Evolutionary conservation across 2,329 filamentous ascomycete species (phyloP), one percentile per base, ranked within the genome.

Genomic region (Fusarium mexicanum): DNA sequence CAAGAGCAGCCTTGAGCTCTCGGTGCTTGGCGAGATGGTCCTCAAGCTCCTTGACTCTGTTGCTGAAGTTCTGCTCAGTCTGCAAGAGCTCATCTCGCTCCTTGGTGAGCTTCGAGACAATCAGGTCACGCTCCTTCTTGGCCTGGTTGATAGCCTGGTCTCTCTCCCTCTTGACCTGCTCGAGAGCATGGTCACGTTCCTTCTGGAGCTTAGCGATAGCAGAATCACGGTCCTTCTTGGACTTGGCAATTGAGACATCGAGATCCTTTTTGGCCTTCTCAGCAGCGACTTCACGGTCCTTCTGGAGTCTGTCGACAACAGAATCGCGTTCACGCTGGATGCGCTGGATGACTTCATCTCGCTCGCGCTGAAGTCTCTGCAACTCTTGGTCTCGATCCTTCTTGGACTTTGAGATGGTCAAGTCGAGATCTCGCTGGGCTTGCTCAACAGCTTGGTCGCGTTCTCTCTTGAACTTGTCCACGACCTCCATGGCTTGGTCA

Each of bases 31-130:
- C 31, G 8, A 79, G 67, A 13, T 79, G 76, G 14, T 72, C 76
- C 50, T 79, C 77, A 18, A 79, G 67, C 63, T 79, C 78, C 66
- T 77, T 79, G 48, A 79, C 71, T 51, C 77, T 77, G 57, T 63
- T 61, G 48, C 77, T 64, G 17, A 74, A 76, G 31, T 55, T 53
- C 16, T 67, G 55, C 41, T 79, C 75, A 10, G 76, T 75, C 51
- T 76, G 68, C 26, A 66, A 37, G 4, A 79, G 74, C 40, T 77
- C 67, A 9, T 78, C 75, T 14, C 77, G 76, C n/a, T 77, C 77
- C 41, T 71, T 74, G 16, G 72, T 76, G 58, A 79, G 68, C 54
- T 69, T 64, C 2, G 70, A 67, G 5, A 76, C 65, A 2, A 76
- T 68, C 46, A 67, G 22, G 13, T 71, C 72, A 38, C 74, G 72